A percentile compares a stretch with the other conserved stretches of the same genome.
Evolutionary conservation across 176 grass and related monocot genomes (phyloP).

Genomic region (Saccharum spontaneum): DNA sequence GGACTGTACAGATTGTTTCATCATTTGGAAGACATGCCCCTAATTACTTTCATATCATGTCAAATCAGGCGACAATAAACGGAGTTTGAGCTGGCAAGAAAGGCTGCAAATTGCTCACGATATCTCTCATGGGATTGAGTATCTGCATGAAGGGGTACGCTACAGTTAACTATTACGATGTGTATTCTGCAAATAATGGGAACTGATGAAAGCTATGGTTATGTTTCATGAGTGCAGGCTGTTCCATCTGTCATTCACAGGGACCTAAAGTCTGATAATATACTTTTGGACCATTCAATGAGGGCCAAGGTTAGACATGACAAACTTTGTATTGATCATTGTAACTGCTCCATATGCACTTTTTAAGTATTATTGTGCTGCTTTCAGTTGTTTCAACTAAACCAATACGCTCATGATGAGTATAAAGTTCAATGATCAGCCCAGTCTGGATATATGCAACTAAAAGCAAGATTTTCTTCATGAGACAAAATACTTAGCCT

Average conservation of each 20-base stretch:
- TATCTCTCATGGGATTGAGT: conserved; percentile 93
- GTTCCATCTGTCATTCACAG: conserved; percentile 90
- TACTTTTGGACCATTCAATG: conserved; percentile 90
- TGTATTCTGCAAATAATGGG: conserved; percentile 25
- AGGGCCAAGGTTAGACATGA: conserved; percentile 72
- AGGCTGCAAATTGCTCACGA: conserved; percentile 90
- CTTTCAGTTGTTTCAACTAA: conserved; percentile 30
- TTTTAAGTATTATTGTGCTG: conserved; percentile 27
- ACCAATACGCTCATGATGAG: conserved; percentile 19
- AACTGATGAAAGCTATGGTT: conserved; percentile 37
- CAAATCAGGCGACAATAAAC: conserved; percentile 69
- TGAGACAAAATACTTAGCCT: neutral
- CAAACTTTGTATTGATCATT: conserved; percentile 19
- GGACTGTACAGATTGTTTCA: neutral
- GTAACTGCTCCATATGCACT: conserved; percentile 19
- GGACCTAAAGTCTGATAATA: conserved; percentile 97
- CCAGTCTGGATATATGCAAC: conserved; percentile 9
- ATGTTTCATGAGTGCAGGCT: conserved; percentile 66
- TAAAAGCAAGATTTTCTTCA: neutral
- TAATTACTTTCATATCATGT: conserved; percentile 22
- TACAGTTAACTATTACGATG: conserved; percentile 6
- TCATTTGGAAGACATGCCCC: neutral
- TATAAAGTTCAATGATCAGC: conserved; percentile 2
- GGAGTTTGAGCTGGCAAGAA: conserved; percentile 81
- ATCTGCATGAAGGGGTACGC: conserved; percentile 97